These are phyloP conservation scores for Phytophthora cryptogea DNA, from an alignment of 352 stramenopile genomes.

Conservation along the genomic window DNA sequence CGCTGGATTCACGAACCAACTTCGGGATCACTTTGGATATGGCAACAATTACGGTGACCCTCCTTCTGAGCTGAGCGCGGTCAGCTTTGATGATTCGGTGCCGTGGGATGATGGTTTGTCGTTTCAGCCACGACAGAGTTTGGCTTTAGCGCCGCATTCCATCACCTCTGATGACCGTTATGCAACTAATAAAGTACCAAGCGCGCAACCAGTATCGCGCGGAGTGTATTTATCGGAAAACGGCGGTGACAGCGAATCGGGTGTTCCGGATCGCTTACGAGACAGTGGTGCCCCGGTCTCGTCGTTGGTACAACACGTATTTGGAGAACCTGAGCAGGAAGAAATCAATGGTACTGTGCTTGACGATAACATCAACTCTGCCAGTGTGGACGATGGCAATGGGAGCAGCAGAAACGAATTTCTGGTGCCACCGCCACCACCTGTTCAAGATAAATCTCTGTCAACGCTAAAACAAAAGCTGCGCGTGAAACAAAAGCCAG, in stretches of 20 bases:
- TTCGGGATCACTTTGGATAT: slow-evolving; percentile 32
- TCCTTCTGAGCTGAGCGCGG: slow-evolving; percentile 66
- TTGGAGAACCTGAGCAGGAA: slow-evolving; percentile 31
- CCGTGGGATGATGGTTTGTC: slow-evolving; percentile 68
- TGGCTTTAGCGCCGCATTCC: slow-evolving; percentile 5
- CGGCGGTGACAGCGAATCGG: slow-evolving; percentile 3
- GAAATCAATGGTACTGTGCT: background rate
- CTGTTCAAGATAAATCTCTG: slow-evolving; percentile 26
- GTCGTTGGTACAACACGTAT: slow-evolving; percentile 64
- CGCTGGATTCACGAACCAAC: slow-evolving; percentile 12
- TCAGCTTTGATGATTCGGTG: slow-evolving; percentile 84
- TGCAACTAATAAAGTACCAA: background rate
- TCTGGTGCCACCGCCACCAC: background rate
- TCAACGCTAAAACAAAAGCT: slow-evolving; percentile 36
- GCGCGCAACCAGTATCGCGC: background rate
- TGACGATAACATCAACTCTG: slow-evolving; percentile 9
- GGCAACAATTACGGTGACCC: slow-evolving; percentile 20
- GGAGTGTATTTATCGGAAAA: slow-evolving; percentile 10
- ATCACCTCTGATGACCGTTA: slow-evolving; percentile 5
- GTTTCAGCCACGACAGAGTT: slow-evolving; percentile 36
- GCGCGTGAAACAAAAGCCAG: slow-evolving; percentile 22
- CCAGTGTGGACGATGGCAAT: slow-evolving; percentile 2
- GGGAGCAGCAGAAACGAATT: background rate
- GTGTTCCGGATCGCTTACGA: background rate
- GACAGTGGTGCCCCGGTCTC: slow-evolving; percentile 43